Percentiles rank a stretch among this genome's conserved stretches.
phyloP scores from a whole-genome alignment of 2,329 filamentous ascomycete species.

The Cladosporium sp. region DNA sequence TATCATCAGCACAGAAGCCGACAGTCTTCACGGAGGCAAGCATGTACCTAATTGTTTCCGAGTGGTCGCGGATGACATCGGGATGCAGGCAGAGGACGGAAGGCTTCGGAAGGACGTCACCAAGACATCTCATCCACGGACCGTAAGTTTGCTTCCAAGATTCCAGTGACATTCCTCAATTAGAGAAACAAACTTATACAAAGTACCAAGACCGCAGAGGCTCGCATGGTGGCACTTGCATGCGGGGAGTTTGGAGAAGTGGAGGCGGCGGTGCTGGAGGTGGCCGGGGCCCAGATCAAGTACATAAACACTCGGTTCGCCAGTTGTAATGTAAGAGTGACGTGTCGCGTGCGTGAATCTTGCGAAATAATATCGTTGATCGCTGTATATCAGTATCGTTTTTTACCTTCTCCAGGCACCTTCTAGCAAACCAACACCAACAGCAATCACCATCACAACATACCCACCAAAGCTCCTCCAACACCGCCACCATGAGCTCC shows the following conservation, averaged over 20 bases:
- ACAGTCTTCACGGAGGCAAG: neutral
- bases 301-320: neutral
- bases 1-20: neutral
- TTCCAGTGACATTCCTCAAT: fast-evolving
- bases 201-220: neutral
- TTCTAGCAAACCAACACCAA: neutral
- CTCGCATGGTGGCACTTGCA: neutral
- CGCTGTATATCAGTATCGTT: no score
- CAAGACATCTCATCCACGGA: neutral
- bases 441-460: neutral
- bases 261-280: neutral
- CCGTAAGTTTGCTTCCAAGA: neutral
- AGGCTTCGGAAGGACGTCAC: neutral
- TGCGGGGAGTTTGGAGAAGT: neutral
- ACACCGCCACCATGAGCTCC: conserved; percentile 39
- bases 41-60: neutral
- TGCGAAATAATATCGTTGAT: neutral
- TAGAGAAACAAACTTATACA: neutral
- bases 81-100: neutral
- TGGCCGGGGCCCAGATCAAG: neutral
- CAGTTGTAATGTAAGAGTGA: neutral
- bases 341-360: neutral
- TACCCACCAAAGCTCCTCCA: neutral
- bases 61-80: neutral
- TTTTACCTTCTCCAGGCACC: neutral